Conservation (phyloP, 164 flowering plant species). For the Magnolia changhungtana region DNA sequence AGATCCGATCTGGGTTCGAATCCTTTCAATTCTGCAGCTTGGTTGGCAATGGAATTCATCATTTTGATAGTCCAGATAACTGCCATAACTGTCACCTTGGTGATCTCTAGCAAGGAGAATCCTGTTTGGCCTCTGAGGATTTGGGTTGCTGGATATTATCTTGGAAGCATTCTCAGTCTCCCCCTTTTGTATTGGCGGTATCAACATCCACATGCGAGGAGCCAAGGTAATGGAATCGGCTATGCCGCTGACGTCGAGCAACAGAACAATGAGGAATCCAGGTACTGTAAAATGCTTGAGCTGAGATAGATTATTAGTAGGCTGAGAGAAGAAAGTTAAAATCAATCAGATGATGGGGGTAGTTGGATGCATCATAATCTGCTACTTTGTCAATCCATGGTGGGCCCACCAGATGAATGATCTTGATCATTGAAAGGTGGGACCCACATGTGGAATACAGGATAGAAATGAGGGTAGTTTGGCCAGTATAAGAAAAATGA, state of each 20-base stretch:
- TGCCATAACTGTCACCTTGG: slow-evolving; percentile 41
- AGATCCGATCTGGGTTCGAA: slow-evolving; percentile 81
- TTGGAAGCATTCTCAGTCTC: slow-evolving; percentile 65
- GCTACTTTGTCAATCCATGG: too few species aligned
- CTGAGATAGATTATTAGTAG: not conserved
- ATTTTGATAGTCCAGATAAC: slow-evolving; percentile 61
- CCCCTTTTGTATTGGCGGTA: slow-evolving; percentile 66
- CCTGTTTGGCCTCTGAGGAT: slow-evolving; percentile 91
- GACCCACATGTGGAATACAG: too few species aligned
- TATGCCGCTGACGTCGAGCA: slow-evolving; percentile 54
- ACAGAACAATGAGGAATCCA: slow-evolving; percentile 52
- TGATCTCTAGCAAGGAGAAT: slow-evolving; percentile 54
- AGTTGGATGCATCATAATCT: too few species aligned
- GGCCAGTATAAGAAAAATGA: too few species aligned
- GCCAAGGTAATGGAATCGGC: slow-evolving; percentile 33
- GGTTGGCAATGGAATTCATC: slow-evolving; percentile 73
- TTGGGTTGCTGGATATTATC: slow-evolving; percentile 79
- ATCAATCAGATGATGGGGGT: too few species aligned
- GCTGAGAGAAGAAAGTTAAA: too few species aligned
- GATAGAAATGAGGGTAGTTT: too few species aligned
- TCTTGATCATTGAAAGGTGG: too few species aligned
- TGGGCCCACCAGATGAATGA: too few species aligned
- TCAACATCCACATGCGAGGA: slow-evolving; percentile 23
- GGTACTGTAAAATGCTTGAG: slow-evolving; percentile 39
- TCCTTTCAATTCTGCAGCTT: slow-evolving; percentile 72